A percentile compares a stretch with the other conserved stretches of the same genome.
These are phyloP conservation scores for Melaleuca alternifolia DNA, from an alignment of 345 rosid genomes.

Conservation along the genomic window DNA sequence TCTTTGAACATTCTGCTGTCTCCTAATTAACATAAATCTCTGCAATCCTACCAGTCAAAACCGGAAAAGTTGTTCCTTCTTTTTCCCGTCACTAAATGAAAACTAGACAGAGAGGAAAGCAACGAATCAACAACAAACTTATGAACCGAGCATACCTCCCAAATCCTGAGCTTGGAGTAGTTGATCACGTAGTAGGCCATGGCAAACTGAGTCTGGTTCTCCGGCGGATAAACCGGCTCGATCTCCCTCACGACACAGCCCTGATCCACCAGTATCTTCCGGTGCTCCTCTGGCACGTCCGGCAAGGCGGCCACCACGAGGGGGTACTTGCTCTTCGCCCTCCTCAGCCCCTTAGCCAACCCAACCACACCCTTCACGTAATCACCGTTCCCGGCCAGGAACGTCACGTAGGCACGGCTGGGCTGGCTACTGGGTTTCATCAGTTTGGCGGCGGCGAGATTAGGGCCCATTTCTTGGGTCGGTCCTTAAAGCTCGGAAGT, in stretches of 20 bases:
- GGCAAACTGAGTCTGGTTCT: slow-evolving; percentile 33
- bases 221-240: slow-evolving; percentile 30
- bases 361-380: slow-evolving; percentile 8
- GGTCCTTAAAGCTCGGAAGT: not conserved
- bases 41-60: too few relatives aligned
- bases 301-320: slow-evolving; percentile 34
- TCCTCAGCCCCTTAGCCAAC: slow-evolving; percentile 34
- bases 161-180: slow-evolving; percentile 38
- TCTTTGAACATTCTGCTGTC: too few relatives aligned
- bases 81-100: too few relatives aligned
- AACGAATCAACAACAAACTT: not conserved
- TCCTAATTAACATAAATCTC: too few relatives aligned
- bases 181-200: slow-evolving; percentile 37
- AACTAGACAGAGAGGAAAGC: too few relatives aligned
- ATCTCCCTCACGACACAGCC: slow-evolving; percentile 32
- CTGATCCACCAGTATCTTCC: slow-evolving; percentile 16
- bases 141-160: slow-evolving; percentile 19
- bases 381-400: not conserved
- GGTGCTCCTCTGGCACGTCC: slow-evolving; percentile 36
- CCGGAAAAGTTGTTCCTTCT: too few relatives aligned
- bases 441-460: not conserved
- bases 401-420: not conserved
- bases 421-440: slow-evolving; percentile 9
- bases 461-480: not conserved
- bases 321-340: slow-evolving; percentile 24